Evolutionary conservation across 2,329 filamentous ascomycete species (phyloP), one percentile per base, ranked within the genome.

Genomic region (Aspergillus sp.): DNA sequence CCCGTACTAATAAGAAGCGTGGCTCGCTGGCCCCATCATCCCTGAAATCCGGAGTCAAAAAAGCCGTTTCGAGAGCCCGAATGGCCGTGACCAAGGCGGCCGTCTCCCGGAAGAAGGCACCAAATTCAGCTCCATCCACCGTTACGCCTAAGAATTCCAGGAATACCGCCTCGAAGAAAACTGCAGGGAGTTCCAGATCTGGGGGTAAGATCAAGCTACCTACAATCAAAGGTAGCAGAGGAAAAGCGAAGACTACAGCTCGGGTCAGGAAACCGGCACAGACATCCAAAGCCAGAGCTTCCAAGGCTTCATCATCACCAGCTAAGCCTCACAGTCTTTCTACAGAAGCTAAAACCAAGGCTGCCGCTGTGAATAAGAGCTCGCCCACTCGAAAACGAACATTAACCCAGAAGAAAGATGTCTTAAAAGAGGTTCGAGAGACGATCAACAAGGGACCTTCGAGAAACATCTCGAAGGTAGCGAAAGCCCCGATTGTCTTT

Each of bases 41-140:
- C 1, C 67, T 77, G 62, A 78, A 75, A 62, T 64, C 72, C 17
- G 67, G 72, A 7, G 65, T 75, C 50, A 76, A 74, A 62, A 77
- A 71, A 59, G 68, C 58, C 2, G 66, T 72, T 31, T 67, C 73
- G 4, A 72, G 67, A 47, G 68, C 67, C 2, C 66, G 66, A 25
- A 54, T 62, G 9, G 51, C 70, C 41, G 63, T 70, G 31, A 66
- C 71, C 3, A 73, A 70, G 46, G 34, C 62, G 23, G 46, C 64
- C 54, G 62, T 54, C 46, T 55, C 51, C 57, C 67, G 53, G 53
- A 65, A 38, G 49, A 71, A 57, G 54, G 63, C 61, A 48, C 61
- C 61, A n/a, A 64, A 66, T 13, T 11, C 19, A 56, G 62, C 59
- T 2, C 59, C 62, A 5, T 65, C 62, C 22, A 57, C 54, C 13